Conservation (phyloP, 2,329 filamentous ascomycete genomes). For the Colletotrichum cereale region DNA sequence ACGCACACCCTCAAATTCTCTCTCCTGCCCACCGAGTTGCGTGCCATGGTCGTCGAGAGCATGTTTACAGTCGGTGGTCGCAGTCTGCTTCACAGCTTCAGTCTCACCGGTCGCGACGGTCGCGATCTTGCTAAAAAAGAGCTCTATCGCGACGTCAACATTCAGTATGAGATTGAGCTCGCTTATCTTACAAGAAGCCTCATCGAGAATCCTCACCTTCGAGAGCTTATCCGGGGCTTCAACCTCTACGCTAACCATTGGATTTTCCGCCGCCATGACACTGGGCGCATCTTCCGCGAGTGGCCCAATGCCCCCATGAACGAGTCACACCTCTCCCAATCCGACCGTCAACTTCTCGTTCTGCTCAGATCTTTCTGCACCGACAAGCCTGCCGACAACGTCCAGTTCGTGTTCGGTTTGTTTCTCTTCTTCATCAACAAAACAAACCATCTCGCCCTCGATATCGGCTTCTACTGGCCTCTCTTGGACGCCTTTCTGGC, state of each 20-base stretch:
- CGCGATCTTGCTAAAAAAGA: neutral
- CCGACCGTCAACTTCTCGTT: constrained; percentile 15
- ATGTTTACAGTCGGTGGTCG: neutral
- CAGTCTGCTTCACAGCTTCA: neutral
- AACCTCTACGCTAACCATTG: neutral
- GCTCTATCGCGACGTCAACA: constrained; percentile 19
- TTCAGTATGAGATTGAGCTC: neutral
- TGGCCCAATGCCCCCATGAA: neutral
- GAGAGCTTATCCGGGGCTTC: neutral
- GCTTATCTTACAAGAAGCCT: constrained; percentile 15
- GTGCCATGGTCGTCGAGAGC: neutral
- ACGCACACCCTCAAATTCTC: neutral
- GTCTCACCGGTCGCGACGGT: neutral
- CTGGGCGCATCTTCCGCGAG: neutral
- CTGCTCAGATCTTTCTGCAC: constrained; percentile 4
- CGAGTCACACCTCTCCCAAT: neutral
- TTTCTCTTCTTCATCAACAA: constrained; percentile 12
- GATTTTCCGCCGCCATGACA: neutral
- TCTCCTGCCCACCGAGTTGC: constrained; percentile 23
- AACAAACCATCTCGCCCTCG: neutral
- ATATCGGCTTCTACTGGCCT: neutral
- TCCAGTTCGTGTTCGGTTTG: constrained; percentile 17
- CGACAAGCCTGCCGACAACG: constrained; percentile 1
- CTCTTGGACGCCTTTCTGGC: neutral
- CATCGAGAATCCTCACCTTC: constrained; percentile 20